Conservation (phyloP, 345 rosid genomes). For the Ailanthus altissimus region DNA sequence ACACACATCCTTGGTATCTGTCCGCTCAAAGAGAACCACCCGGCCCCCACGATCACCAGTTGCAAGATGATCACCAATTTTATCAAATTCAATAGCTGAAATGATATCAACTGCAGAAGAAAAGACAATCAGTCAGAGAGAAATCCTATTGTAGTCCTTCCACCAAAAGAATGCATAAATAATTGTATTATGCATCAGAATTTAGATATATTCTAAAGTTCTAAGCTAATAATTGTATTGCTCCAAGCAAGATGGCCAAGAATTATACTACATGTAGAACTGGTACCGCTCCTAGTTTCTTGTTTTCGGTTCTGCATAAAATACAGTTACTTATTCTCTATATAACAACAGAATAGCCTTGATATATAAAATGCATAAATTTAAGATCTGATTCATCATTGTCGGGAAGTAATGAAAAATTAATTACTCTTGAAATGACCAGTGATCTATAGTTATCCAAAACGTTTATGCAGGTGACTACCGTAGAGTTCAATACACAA, state of each 20-base stretch:
- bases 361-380: neutral
- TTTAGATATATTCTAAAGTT: neutral
- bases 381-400: no score
- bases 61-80: slow-evolving; percentile 95
- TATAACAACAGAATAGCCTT: slow-evolving; percentile 2
- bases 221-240: neutral
- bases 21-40: slow-evolving; percentile 97
- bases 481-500: neutral
- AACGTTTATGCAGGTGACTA: neutral
- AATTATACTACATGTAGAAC: neutral
- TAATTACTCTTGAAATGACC: neutral
- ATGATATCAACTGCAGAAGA: slow-evolving; percentile 87
- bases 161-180: neutral
- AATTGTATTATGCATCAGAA: neutral
- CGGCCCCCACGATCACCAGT: slow-evolving; percentile 99
- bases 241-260: slow-evolving; percentile 18
- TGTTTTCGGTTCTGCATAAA: neutral
- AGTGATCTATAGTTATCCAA: neutral
- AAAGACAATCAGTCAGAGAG: slow-evolving; percentile 23
- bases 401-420: neutral
- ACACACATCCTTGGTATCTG: slow-evolving; percentile 76
- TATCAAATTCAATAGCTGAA: slow-evolving; percentile 98
- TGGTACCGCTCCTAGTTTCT: neutral
- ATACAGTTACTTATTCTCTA: neutral
- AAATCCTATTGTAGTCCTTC: slow-evolving; percentile 13